Percentiles rank a stretch among this genome's conserved stretches.
These are phyloP conservation scores for Dipsacomyces acuminosporus DNA, from an alignment of 371 early-diverging fungal species.

Conservation along the genomic window DNA sequence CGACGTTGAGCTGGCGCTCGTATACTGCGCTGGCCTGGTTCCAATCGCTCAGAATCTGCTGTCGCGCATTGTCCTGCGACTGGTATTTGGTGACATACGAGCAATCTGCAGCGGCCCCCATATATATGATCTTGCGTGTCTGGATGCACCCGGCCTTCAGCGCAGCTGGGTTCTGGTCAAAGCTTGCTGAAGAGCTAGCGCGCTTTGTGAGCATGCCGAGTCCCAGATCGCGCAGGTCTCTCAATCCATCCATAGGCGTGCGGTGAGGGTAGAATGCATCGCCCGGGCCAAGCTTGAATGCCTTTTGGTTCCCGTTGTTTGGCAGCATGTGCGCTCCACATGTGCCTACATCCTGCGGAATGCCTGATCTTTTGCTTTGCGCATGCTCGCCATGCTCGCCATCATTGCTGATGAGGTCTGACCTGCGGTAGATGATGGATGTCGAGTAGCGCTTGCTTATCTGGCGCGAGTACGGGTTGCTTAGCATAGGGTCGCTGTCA, in stretches of 20 bases:
- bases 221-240: not conserved
- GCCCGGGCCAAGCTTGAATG: slow-evolving; percentile 7
- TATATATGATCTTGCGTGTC: slow-evolving; percentile 41
- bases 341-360: slow-evolving; percentile 2
- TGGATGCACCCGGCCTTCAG: slow-evolving; percentile 43
- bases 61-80: slow-evolving; percentile 54
- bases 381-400: slow-evolving; percentile 9
- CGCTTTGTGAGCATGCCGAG: not conserved
- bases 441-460: slow-evolving; percentile 25
- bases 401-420: slow-evolving; percentile 51
- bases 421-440: slow-evolving; percentile 66
- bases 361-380: slow-evolving; percentile 33
- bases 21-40: slow-evolving; percentile 78
- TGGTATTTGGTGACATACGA: slow-evolving; percentile 61
- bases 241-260: not conserved
- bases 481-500: slow-evolving; percentile 53
- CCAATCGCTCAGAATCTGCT: slow-evolving; percentile 69
- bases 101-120: slow-evolving; percentile 73
- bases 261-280: slow-evolving; percentile 18
- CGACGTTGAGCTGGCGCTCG: slow-evolving; percentile 86
- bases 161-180: slow-evolving; percentile 20
- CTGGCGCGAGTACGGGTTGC: slow-evolving; percentile 38
- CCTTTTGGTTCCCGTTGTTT: not conserved
- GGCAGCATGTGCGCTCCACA: slow-evolving; percentile 26
- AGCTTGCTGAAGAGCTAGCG: slow-evolving; percentile 8